phyloP scores from a whole-genome alignment of 2,329 filamentous ascomycete genomes.

The Coniochaeta hoffmannii region DNA sequence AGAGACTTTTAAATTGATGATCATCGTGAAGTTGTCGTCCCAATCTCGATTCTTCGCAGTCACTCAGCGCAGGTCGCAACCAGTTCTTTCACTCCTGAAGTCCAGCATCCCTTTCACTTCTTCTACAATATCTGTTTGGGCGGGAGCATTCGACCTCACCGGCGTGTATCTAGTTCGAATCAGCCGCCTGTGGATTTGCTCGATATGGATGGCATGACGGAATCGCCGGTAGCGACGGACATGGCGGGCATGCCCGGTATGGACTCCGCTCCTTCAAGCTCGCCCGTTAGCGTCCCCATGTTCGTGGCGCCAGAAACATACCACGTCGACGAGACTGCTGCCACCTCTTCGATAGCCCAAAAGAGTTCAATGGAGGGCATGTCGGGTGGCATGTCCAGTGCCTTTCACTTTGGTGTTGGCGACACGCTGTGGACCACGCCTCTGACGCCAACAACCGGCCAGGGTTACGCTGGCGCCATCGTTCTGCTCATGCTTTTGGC shows the following conservation, averaged over 20 bases:
- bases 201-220: neutral
- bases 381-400: slow-evolving; percentile 1
- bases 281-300: neutral
- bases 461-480: slow-evolving; percentile 4
- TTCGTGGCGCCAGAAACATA: neutral
- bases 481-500: neutral
- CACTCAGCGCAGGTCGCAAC: slow-evolving; percentile 1
- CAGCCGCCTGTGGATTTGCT: neutral
- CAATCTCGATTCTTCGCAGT: neutral
- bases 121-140: too few relatives aligned
- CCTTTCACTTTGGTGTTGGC: slow-evolving; percentile 1
- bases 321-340: neutral
- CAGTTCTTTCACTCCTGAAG: slow-evolving; percentile 1
- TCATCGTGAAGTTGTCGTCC: neutral
- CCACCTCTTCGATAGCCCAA: neutral
- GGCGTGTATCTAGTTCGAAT: neutral
- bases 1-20: neutral
- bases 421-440: slow-evolving; percentile 1
- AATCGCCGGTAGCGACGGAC: neutral
- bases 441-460: slow-evolving; percentile 2
- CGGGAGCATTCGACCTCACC: neutral
- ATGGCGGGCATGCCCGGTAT: neutral
- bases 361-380: neutral
- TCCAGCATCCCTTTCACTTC: neutral
- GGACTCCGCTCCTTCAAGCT: neutral